Evolutionary conservation across 2,329 filamentous ascomycete genomes (phyloP).

Genomic region (Sporothrix pseudoabietina): DNA sequence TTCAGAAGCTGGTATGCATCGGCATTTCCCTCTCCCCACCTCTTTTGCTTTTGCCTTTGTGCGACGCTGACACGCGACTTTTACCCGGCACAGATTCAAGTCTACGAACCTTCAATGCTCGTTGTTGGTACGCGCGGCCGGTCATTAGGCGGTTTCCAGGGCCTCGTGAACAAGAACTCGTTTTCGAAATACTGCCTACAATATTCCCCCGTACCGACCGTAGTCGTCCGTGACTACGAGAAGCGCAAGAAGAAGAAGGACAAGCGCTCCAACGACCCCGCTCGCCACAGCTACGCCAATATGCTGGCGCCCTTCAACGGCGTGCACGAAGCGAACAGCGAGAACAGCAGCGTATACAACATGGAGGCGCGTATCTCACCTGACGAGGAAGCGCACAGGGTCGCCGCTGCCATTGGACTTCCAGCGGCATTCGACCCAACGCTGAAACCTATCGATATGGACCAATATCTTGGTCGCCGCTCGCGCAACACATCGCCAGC

Average conservation of each 20-base stretch:
- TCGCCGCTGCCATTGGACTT: slow-evolving; percentile 64
- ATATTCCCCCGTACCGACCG: slow-evolving; percentile 88
- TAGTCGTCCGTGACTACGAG: slow-evolving; percentile 83
- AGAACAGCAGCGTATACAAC: slow-evolving; percentile 56
- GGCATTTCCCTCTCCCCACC: neutral
- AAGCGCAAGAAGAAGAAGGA: slow-evolving; percentile 88
- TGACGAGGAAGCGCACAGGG: slow-evolving; percentile 65
- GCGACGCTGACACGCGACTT: slow-evolving; percentile 10
- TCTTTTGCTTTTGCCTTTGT: neutral
- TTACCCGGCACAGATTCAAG: slow-evolving; percentile 67
- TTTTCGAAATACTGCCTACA: slow-evolving; percentile 95
- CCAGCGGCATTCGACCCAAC: slow-evolving; percentile 66
- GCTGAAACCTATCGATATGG: slow-evolving; percentile 56
- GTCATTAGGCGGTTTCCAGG: slow-evolving; percentile 82
- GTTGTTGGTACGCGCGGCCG: slow-evolving; percentile 87
- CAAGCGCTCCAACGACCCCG: slow-evolving; percentile 77
- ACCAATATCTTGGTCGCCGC: slow-evolving; percentile 33
- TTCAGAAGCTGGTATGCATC: slow-evolving; percentile 77
- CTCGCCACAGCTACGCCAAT: slow-evolving; percentile 72
- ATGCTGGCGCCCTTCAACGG: slow-evolving; percentile 69
- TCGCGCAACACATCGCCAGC: slow-evolving; percentile 32
- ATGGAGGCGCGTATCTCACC: slow-evolving; percentile 58
- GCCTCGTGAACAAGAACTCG: slow-evolving; percentile 77
- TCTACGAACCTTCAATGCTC: slow-evolving; percentile 88
- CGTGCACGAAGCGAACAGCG: slow-evolving; percentile 61